Base-by-base conservation (phyloP, 2,329 filamentous ascomycete species). In the Cladophialophora yegresii region DNA sequence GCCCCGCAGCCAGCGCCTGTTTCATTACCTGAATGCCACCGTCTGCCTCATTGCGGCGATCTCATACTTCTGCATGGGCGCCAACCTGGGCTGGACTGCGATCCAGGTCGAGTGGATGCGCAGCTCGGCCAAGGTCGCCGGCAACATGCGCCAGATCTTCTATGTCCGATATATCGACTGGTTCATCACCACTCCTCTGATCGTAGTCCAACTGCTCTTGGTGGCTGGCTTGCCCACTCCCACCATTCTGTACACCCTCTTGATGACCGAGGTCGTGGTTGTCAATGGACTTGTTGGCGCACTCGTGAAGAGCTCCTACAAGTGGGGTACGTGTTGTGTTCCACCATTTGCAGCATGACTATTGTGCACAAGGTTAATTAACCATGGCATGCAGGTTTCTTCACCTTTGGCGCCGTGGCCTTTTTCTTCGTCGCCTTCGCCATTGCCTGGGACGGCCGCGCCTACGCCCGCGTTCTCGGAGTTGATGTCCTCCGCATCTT, bases 131-230 rank as follows among this genome's bases (percentile, higher is more conserved):
- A 77, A 80, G 4, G 80, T 84, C 2, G 66, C 75, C 2, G 85
- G 84, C 5, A 73, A 76, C 1, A 84, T 83, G 55, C 83, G 88
- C 49, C 83, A 88, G 72, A 84, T 89, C 72, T 89, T 87, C 75
- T 89, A 87, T 68, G 85, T 86, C 45, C 80, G 87, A 50, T 89
- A 88, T 74, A 84, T 89, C 66, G 85, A 87, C 70, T 87, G 85
- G 85, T 79, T 77, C 54, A 75, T 88, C 67, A 89, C 87, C 1
- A 89, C 86, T 1, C 87, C 87, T 7, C 77, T 90, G 1, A 77
- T 90, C 6, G 80, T 90, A 1, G 74, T 85, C 58, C 84, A 88
- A 64, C 73, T 90, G 1, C 78, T 89, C 49, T 78, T 91, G 22
- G 88, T 87, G 0, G 85, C 82, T 4, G 87, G 85, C 36, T 78